Base-by-base conservation (phyloP, 495 filamentous ascomycete genomes). In the Lophiotrema nucula region DNA sequence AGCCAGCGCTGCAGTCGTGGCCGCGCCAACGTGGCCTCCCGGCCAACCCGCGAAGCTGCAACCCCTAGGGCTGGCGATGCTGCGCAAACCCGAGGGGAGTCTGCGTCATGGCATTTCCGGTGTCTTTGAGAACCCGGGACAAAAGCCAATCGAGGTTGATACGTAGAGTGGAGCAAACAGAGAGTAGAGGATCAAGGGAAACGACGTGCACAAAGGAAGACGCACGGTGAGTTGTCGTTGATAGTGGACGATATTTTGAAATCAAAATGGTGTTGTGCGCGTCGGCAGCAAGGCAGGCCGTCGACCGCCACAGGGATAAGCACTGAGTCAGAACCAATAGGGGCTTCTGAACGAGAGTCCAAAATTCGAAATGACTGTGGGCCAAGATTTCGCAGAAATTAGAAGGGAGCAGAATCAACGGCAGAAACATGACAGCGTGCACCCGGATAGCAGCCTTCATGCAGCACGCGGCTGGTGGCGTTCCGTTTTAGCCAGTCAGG, bases 201-300 rank as follows among this genome's bases (percentile, higher is more conserved):
- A 37, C 26, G 22, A n/a, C 22, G 18, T 22, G 33, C 13, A 39
- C 21, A 31, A 24, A 35, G 24, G 24, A 16, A 51, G 18, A 56
- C 54, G 63, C 58, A 62, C 18, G 63, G 53, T 66, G 63, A 62
- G 63, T 56, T 66, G 63, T 62, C 58, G 41, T 25, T 52, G 44
- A 55, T 55, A 48, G 31, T 8, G 35, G 28, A 51, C 25, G 39
- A 25, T 37, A 39, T 53, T 57, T 57, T 35, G 35, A 37, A 35
- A 4, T 51, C 25, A n/a, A 26, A 47, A 49, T 23, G 22, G 54
- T 54, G 37, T 58, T 57, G 38, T 56, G 53, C n/a, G 56, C 47
- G 37, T 57, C 42, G 55, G 49, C 35, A 58, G 57, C 23, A 51
- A 35, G 16, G 5, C 42, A 47, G 47, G 47, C 46, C 35, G 33